These are phyloP conservation scores for Diaporthe sp. DNA, from an alignment of 2,329 filamentous ascomycete species.

Conservation along the genomic window DNA sequence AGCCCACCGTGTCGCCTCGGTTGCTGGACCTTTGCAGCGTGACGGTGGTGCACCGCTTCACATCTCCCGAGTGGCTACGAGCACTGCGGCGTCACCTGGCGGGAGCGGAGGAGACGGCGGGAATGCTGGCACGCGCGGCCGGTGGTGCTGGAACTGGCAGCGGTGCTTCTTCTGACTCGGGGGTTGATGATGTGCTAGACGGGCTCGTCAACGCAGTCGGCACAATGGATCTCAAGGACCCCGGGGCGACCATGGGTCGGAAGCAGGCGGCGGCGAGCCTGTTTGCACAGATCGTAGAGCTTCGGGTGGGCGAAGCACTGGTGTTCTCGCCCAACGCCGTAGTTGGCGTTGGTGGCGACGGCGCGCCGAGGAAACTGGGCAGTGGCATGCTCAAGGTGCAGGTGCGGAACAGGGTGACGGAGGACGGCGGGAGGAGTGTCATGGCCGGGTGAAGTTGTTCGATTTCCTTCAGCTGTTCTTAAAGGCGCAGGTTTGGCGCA, in stretches of 20 bases:
- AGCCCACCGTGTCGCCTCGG: conserved; percentile 77
- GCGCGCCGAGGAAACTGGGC: conserved; percentile 47
- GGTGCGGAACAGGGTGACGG: conserved; percentile 56
- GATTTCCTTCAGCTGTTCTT: neutral
- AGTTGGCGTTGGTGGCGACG: conserved; percentile 44
- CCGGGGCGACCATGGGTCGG: neutral
- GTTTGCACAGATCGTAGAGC: conserved; percentile 56
- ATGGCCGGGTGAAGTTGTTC: conserved; percentile 53
- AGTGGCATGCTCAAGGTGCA: conserved; percentile 55
- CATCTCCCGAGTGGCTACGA: conserved; percentile 49
- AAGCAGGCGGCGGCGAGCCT: conserved; percentile 48
- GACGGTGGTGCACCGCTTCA: conserved; percentile 81
- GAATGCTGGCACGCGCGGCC: conserved; percentile 40
- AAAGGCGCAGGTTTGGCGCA: neutral
- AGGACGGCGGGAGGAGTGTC: conserved; percentile 59
- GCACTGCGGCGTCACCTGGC: conserved; percentile 48
- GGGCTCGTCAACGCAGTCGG: conserved; percentile 7
- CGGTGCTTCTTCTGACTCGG: conserved; percentile 6
- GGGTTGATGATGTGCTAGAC: conserved; percentile 6
- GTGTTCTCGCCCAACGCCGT: conserved; percentile 61
- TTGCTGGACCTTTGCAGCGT: conserved; percentile 79
- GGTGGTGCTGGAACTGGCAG: neutral
- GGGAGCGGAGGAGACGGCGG: conserved; percentile 43
- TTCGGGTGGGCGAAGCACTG: conserved; percentile 60
- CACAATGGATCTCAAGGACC: conserved; percentile 37